These are phyloP conservation scores for Raffaelea ambrosiae DNA, from an alignment of 2,329 filamentous ascomycete species.

Conservation along the genomic window DNA sequence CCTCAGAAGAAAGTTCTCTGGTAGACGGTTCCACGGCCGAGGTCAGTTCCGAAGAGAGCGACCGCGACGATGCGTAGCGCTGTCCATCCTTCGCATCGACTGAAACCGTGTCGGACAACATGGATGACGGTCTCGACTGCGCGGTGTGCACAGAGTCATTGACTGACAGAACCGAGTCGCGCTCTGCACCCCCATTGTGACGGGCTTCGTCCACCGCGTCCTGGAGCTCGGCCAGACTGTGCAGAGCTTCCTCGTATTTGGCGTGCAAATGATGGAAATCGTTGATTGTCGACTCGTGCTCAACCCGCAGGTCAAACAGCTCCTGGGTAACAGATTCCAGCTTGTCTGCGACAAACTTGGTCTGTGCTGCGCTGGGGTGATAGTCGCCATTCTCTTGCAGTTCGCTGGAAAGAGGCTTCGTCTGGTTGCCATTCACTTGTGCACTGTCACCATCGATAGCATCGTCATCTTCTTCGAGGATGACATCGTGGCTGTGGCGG, in stretches of 20 bases:
- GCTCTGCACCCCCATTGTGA: constrained; percentile 42
- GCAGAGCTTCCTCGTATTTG: constrained; percentile 87
- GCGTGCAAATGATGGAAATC: constrained; percentile 75
- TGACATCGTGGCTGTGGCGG: constrained; percentile 45
- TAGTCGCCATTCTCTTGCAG: constrained; percentile 24
- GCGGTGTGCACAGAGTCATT: constrained; percentile 38
- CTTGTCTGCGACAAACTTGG: constrained; percentile 82
- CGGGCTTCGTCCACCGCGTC: constrained; percentile 74
- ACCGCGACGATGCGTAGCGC: constrained; percentile 73
- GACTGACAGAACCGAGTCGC: constrained; percentile 47
- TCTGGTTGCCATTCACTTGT: not conserved
- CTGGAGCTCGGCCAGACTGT: constrained; percentile 73
- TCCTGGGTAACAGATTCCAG: constrained; percentile 87
- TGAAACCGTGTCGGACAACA: constrained; percentile 61
- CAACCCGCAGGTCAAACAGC: constrained; percentile 78
- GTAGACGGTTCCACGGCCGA: constrained; percentile 66
- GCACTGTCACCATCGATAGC: constrained; percentile 17
- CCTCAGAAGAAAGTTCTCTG: too few relatives aligned
- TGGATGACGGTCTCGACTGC: constrained; percentile 61
- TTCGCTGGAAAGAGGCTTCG: not conserved
- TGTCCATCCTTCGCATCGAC: constrained; percentile 59
- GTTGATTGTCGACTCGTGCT: constrained; percentile 75
- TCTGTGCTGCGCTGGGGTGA: constrained; percentile 65
- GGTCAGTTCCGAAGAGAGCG: constrained; percentile 88
- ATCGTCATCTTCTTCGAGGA: constrained; percentile 42